phyloP scores from a whole-genome alignment of 2,329 filamentous ascomycete species.

The Hysterium pulicare region DNA sequence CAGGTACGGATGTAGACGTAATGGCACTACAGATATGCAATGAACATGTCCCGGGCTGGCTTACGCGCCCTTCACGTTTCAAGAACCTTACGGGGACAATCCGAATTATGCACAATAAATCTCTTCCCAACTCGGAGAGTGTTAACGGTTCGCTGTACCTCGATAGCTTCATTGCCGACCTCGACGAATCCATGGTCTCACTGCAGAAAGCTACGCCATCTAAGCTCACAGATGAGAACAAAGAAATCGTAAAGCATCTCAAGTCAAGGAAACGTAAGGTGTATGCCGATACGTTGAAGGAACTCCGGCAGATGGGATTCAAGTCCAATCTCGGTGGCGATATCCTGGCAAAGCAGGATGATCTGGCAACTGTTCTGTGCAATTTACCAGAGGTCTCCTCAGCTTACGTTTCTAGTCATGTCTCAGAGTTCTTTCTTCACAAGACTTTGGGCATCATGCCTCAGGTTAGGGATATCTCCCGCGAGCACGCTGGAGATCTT shows the following conservation, averaged over 20 bases:
- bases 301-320: conserved; percentile 84
- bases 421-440: conserved; percentile 71
- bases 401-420: conserved; percentile 17
- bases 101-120: conserved; percentile 68
- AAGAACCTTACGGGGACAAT: conserved; percentile 67
- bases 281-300: conserved; percentile 82
- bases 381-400: conserved; percentile 41
- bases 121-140: conserved; percentile 49
- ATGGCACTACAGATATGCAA: conserved; percentile 20
- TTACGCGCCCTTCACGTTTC: conserved; percentile 59
- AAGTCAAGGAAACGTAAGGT: conserved; percentile 87
- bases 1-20: conserved; percentile 13
- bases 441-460: conserved; percentile 72
- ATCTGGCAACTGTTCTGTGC: conserved; percentile 67
- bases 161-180: conserved; percentile 64
- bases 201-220: conserved; percentile 81
- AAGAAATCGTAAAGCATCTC: conserved; percentile 77
- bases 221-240: conserved; percentile 82
- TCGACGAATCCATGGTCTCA: conserved; percentile 66
- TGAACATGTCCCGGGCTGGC: conserved; percentile 28
- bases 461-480: conserved; percentile 61
- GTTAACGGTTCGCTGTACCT: conserved; percentile 60
- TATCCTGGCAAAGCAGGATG: conserved; percentile 68
- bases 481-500: conserved; percentile 80
- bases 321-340: conserved; percentile 75